These are phyloP conservation scores for Cordyceps cicadae DNA, from an alignment of 2,329 filamentous ascomycete species.

Conservation along the genomic window DNA sequence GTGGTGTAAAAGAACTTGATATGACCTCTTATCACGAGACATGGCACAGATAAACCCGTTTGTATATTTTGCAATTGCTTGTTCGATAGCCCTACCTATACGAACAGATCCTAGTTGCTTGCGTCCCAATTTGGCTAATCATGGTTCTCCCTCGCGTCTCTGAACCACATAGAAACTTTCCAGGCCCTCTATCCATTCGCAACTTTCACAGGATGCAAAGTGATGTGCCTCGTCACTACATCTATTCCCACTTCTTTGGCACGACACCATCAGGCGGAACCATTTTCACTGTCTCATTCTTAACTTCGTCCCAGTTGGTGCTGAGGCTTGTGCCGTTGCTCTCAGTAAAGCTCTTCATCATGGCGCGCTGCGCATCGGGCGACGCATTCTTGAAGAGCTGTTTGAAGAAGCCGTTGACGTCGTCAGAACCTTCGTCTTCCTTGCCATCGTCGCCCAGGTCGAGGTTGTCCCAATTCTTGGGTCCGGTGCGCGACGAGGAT, in stretches of 20 bases:
- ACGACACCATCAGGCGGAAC: slow-evolving; percentile 69
- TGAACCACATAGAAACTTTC: background rate
- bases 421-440: slow-evolving; percentile 49
- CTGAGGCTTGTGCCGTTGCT: slow-evolving; percentile 89
- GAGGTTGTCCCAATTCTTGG: slow-evolving; percentile 89
- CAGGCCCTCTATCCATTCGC: background rate
- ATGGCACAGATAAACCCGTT: background rate
- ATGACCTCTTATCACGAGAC: background rate
- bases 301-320: slow-evolving; percentile 84
- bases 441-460: slow-evolving; percentile 36
- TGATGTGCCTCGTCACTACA: too few relatives aligned
- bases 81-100: background rate
- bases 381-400: slow-evolving; percentile 70
- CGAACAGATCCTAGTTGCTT: background rate
- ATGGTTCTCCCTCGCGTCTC: background rate
- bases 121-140: background rate
- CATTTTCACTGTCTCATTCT: slow-evolving; percentile 61
- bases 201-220: background rate
- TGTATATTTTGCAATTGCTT: background rate
- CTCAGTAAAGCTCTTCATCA: slow-evolving; percentile 96
- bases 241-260: slow-evolving; percentile 57
- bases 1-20: background rate
- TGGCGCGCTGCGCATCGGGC: slow-evolving; percentile 76
- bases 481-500: slow-evolving; percentile 72
- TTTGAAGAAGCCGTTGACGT: slow-evolving; percentile 82